A percentile compares a stretch with the other conserved stretches of the same genome.
phyloP scores from a whole-genome alignment of 805 yeast genomes.

The Lachancea waltii region DNA sequence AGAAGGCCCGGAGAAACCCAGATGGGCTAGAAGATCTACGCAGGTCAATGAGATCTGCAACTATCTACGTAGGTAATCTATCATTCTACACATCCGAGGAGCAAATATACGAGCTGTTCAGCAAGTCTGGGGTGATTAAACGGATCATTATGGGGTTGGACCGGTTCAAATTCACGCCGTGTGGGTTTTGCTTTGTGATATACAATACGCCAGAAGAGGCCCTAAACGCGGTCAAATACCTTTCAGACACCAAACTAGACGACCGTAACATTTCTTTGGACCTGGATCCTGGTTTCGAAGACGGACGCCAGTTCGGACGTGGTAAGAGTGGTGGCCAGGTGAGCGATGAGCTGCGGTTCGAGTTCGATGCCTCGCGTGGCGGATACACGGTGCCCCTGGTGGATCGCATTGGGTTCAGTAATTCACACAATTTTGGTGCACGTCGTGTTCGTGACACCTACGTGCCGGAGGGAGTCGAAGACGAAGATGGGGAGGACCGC shows the following conservation, averaged over 20 bases:
- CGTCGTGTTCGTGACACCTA: constrained; percentile 26
- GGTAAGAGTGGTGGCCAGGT: constrained; percentile 92
- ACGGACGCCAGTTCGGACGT: constrained; percentile 94
- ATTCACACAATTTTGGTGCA: constrained; percentile 29
- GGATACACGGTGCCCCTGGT: constrained; percentile 39
- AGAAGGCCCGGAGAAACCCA: constrained; percentile 50
- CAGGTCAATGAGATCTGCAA: constrained; percentile 57
- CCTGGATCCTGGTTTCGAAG: constrained; percentile 91
- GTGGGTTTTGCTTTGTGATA: constrained; percentile 58
- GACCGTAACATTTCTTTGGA: constrained; percentile 79
- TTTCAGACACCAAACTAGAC: constrained; percentile 77
- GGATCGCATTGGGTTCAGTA: constrained; percentile 24
- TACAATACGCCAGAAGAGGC: constrained; percentile 66
- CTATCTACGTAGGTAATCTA: constrained; percentile 87
- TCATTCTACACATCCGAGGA: constrained; percentile 92
- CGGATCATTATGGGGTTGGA: constrained; percentile 93
- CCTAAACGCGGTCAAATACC: constrained; percentile 71
- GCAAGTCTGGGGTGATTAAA: constrained; percentile 71
- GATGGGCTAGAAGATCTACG: constrained; percentile 58
- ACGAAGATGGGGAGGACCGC: constrained; percentile 13
- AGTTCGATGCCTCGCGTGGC: constrained; percentile 44
- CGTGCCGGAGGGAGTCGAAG: constrained; percentile 12
- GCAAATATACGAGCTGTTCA: constrained; percentile 81
- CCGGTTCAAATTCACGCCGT: constrained; percentile 83
- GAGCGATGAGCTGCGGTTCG: constrained; percentile 54